phyloP scores from a whole-genome alignment of 1,284 basidiomycete species.

The Trichosporon ovoides region DNA sequence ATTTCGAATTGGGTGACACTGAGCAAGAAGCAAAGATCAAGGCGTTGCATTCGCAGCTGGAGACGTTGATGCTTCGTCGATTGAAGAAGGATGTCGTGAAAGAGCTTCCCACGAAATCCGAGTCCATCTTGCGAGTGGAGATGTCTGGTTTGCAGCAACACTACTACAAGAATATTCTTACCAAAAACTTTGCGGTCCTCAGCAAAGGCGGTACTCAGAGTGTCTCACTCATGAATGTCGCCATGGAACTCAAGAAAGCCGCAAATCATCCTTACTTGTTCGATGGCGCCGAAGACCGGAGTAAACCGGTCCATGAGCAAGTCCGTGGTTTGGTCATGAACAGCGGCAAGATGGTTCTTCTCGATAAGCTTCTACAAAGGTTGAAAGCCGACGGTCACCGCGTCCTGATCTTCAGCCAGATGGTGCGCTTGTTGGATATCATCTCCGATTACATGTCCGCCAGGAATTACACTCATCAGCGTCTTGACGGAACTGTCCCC shows the following conservation, averaged over 20 bases:
- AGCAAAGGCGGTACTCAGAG: slow-evolving; percentile 80
- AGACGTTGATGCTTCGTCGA: slow-evolving; percentile 89
- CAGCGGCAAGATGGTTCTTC: slow-evolving; percentile 93
- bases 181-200: slow-evolving; percentile 91
- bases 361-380: slow-evolving; percentile 86
- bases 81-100: slow-evolving; percentile 96
- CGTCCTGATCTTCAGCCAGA: slow-evolving; percentile 97
- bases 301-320: slow-evolving; percentile 64
- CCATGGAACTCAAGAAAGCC: slow-evolving; percentile 95
- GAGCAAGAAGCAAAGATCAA: slow-evolving; percentile 94
- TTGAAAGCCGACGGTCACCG: slow-evolving; percentile 90
- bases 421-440: slow-evolving; percentile 99
- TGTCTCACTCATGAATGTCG: slow-evolving; percentile 90
- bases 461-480: slow-evolving; percentile 76
- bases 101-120: slow-evolving; percentile 94
- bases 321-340: slow-evolving; percentile 96
- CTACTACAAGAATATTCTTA: slow-evolving; percentile 99
- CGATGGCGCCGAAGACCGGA: slow-evolving; percentile 83
- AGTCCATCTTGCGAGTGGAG: slow-evolving; percentile 94
- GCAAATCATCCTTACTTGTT: slow-evolving; percentile 99
- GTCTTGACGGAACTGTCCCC: slow-evolving; percentile 70
- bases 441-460: slow-evolving; percentile 93
- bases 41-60: slow-evolving; percentile 86
- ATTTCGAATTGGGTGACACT: slow-evolving; percentile 87
- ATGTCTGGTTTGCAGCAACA: slow-evolving; percentile 96